A percentile compares a stretch with the other conserved stretches of the same genome.
phyloP scores from a whole-genome alignment of 225 moss, liverwort and hornwort species.

The Bryoerythrophyllum caledonicum region DNA sequence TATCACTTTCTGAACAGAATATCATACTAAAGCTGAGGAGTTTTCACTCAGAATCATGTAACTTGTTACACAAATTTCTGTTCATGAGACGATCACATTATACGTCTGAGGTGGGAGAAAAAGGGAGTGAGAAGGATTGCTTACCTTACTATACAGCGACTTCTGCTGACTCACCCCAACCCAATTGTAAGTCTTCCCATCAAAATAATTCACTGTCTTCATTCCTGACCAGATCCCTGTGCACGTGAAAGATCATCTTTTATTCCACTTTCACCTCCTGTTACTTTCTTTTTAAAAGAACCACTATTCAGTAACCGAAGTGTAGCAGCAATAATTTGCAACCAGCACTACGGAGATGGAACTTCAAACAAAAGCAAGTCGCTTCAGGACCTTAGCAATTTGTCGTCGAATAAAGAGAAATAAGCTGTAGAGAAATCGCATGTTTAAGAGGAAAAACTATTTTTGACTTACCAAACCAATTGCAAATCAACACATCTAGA shows the following conservation, averaged over 20 bases:
- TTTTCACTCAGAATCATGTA: not conserved
- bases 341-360: not conserved
- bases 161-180: slow-evolving; percentile 94
- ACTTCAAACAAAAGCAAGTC: not conserved
- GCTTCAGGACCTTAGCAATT: not conserved
- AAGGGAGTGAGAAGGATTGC: not conserved
- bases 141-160: slow-evolving; percentile 79
- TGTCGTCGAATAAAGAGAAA: not conserved
- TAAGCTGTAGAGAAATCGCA: not conserved
- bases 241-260: not conserved
- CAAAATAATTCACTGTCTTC: slow-evolving; percentile 83
- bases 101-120: not conserved
- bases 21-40: not conserved
- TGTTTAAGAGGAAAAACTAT: not conserved
- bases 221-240: slow-evolving; percentile 96
- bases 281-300: not conserved
- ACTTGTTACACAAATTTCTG: not conserved
- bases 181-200: slow-evolving; percentile 90
- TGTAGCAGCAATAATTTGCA: not conserved
- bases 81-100: not conserved
- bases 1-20: not conserved
- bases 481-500: slow-evolving; percentile 87
- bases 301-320: not conserved
- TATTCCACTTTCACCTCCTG: not conserved
- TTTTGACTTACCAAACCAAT: slow-evolving; percentile 66